A percentile compares a stretch with the other conserved stretches of the same genome.
phyloP scores from a whole-genome alignment of 2,329 filamentous ascomycete genomes.

The Sporothrix euskadiensis region DNA sequence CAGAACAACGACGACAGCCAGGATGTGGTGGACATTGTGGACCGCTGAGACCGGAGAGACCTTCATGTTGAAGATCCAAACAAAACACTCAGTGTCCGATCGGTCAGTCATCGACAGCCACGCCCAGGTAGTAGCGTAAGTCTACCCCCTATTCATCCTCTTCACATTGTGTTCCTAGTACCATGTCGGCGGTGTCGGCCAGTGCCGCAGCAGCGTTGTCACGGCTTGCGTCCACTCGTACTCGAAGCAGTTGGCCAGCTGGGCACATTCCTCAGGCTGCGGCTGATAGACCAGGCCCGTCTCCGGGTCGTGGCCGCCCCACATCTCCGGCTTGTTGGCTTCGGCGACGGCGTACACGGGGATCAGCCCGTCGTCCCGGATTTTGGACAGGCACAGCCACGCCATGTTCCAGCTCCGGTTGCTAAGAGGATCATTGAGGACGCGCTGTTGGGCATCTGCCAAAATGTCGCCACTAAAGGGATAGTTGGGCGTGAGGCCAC shows the following conservation, averaged over 20 bases:
- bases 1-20: no score
- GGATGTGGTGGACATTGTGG: no score
- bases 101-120: no score
- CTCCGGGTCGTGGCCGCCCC: conserved; percentile 51
- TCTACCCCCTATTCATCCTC: neutral
- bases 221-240: conserved; percentile 68
- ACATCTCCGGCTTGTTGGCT: conserved; percentile 66
- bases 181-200: conserved; percentile 59
- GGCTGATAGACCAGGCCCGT: conserved; percentile 45
- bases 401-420: conserved; percentile 75
- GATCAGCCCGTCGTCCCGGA: conserved; percentile 61
- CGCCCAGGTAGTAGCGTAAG: no score
- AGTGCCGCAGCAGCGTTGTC: conserved; percentile 67
- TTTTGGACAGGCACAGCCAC: conserved; percentile 69
- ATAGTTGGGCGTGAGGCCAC: conserved; percentile 65
- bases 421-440: conserved; percentile 63
- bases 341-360: conserved; percentile 61
- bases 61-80: no score
- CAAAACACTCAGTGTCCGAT: no score
- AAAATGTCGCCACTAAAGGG: conserved; percentile 67
- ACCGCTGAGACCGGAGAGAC: no score
- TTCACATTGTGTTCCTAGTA: conserved; percentile 14
- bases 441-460: conserved; percentile 64
- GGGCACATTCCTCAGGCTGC: conserved; percentile 54
- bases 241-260: conserved; percentile 63